Base-by-base conservation (phyloP, 129 eudicot genomes). In the carrot (Daucus carota) region DNA sequence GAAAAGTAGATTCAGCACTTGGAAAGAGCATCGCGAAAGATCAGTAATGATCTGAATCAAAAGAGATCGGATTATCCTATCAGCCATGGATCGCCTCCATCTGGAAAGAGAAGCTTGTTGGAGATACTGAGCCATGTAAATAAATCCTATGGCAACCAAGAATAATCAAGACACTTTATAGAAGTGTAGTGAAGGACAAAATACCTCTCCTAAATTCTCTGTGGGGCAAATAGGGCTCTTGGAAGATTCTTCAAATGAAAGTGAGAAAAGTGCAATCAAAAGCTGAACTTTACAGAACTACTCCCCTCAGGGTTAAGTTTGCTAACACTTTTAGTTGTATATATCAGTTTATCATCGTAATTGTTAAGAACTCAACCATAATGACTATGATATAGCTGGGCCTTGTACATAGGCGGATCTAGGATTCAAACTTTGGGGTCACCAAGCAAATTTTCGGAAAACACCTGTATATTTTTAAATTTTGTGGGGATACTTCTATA, bases 71-170 rank as follows among this genome's bases (percentile, higher is more conserved):
- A 70, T 70, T 40, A 20, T 18, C 45, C 48, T 38, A 70, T 70
- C 74, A n/a, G 8, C 0, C 9, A 3, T 57, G 29, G 45, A 70
- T 70, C 18, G 32, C 29, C 29, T 41, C n/a, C 50, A 70, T 70
- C 50, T 22, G 50, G 20, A 43, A 70, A 41, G 26, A 36, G 24
- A 65, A 68, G 46, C 44, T 68, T 40, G 74, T 70, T 70, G 48
- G 3, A 69, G 29, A 20, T 69, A 2, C 47, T 69, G 31, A 52
- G 62, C 62, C 62, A 52, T 52, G 62, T 52, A 52, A 20, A 22
- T 52, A 54, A 8, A 57, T 69, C 43, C 72, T 75, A 75, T 40
- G 50, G 48, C 76, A 75, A 70, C 57, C 72, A 44, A 46, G 80
- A 70, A 80, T 80, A 68, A 70, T 36, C 5, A 36, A 36, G 5